Conservation (phyloP, 2,329 filamentous ascomycete species). For the Neurospora sp. region DNA sequence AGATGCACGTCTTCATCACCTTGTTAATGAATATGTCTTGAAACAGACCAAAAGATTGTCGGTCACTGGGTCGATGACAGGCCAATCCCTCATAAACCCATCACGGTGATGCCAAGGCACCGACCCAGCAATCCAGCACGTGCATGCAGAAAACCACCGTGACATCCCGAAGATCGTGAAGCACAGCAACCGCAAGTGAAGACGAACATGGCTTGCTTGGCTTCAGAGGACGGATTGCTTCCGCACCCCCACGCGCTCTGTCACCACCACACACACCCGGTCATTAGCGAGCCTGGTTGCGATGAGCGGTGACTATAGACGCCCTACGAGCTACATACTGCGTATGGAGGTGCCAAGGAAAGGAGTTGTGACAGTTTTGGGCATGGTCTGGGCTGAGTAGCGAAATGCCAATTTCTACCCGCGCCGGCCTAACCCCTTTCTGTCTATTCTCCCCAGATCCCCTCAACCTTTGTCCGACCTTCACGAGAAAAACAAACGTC, state of each 20-base stretch:
- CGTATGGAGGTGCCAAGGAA: neutral
- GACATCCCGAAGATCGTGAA: neutral
- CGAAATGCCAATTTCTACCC: neutral
- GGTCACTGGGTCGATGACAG: neutral
- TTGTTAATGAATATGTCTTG: neutral
- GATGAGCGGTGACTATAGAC: neutral
- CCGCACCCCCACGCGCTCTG: neutral
- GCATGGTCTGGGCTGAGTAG: neutral
- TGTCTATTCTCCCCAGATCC: neutral
- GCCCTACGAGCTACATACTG: neutral
- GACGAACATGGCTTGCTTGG: neutral
- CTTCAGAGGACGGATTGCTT: too few species aligned
- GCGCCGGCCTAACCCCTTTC: neutral
- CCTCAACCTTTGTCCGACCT: neutral
- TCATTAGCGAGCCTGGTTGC: neutral
- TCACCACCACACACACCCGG: neutral
- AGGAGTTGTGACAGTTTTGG: neutral
- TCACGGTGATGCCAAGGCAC: neutral
- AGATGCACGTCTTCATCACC: neutral
- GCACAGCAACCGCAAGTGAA: neutral
- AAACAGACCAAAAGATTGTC: neutral
- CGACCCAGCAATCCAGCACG: neutral
- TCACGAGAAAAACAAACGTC: neutral
- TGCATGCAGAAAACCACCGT: neutral
- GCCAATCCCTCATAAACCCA: neutral